Evolutionary conservation across 179 eudicot genomes (phyloP).

Genomic region (Carnegiea gigantea): DNA sequence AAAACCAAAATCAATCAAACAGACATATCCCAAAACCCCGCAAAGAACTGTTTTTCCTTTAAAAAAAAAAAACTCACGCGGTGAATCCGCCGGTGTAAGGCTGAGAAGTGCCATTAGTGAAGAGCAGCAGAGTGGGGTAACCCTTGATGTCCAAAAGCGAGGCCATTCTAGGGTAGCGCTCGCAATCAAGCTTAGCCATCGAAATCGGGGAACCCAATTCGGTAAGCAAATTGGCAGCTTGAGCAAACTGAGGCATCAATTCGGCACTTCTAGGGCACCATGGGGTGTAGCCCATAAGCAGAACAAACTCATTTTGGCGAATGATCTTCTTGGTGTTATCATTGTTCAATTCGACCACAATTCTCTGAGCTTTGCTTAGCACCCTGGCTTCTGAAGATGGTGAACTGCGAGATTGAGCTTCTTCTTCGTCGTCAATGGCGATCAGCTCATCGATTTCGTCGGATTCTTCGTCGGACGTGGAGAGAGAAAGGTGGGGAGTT

Average conservation of each 20-base stretch:
- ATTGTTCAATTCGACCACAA: conserved; percentile 63
- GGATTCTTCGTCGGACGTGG: conserved; percentile 21
- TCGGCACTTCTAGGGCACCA: conserved; percentile 95
- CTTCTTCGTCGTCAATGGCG: conserved; percentile 64
- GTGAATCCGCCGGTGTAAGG: conserved; percentile 82
- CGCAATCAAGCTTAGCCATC: conserved; percentile 82
- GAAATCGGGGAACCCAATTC: conserved; percentile 50
- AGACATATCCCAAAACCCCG: background rate
- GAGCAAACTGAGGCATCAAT: conserved; percentile 87
- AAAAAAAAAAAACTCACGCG: conserved; percentile 42
- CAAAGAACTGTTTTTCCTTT: background rate
- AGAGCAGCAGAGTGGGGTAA: conserved; percentile 76
- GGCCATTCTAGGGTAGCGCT: conserved; percentile 69
- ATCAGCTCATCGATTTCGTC: conserved; percentile 63
- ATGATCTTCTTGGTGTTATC: conserved; percentile 57
- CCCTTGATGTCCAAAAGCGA: conserved; percentile 71
- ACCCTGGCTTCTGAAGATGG: conserved; percentile 55
- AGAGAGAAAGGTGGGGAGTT: conserved; percentile 22
- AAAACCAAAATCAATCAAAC: conserved; percentile 2
- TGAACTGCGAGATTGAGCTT: conserved; percentile 16
- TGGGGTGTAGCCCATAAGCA: conserved; percentile 86
- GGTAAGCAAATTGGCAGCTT: conserved; percentile 67
- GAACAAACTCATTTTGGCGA: conserved; percentile 51
- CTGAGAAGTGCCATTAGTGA: conserved; percentile 73
- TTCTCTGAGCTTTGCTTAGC: conserved; percentile 64